Percentiles rank a stretch among this genome's conserved stretches.
Evolutionary conservation across 306 rosid genomes (phyloP).

Genomic region (Prosopis cineraria): DNA sequence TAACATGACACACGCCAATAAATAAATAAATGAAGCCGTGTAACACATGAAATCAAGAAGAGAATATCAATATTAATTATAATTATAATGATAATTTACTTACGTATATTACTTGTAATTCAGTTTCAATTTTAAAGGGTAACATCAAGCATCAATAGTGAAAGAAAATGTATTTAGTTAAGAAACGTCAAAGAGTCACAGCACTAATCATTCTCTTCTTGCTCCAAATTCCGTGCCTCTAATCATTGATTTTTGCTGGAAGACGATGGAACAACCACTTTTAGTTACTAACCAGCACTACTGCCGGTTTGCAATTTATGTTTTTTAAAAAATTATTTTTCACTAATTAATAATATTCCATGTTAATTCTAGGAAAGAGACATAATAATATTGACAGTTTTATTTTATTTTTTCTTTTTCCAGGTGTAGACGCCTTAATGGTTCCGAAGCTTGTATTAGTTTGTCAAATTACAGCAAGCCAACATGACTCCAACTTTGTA

Average conservation of each 20-base stretch:
- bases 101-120: slow-evolving; percentile 34
- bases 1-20: not conserved
- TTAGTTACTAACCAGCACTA: slow-evolving; percentile 66
- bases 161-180: slow-evolving; percentile 49
- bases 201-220: slow-evolving; percentile 53
- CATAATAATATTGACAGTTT: not conserved
- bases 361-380: slow-evolving; percentile 8
- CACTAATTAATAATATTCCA: slow-evolving; percentile 11
- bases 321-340: slow-evolving; percentile 16
- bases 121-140: slow-evolving; percentile 24
- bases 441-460: slow-evolving; percentile 18
- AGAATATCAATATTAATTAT: not conserved
- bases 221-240: slow-evolving; percentile 45
- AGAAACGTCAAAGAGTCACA: slow-evolving; percentile 51
- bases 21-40: no score
- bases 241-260: slow-evolving; percentile 53
- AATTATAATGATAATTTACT: not conserved
- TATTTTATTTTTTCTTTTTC: not conserved
- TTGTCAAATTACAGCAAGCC: slow-evolving; percentile 39
- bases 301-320: slow-evolving; percentile 26
- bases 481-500: slow-evolving; percentile 45
- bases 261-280: slow-evolving; percentile 66
- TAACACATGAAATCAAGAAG: no score
- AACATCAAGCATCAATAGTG: slow-evolving; percentile 39
- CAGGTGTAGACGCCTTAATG: not conserved